Evolutionary conservation across 768 basidiomycete genomes (phyloP), one percentile per base, ranked within the genome.

Genomic region (Suillus americanus): DNA sequence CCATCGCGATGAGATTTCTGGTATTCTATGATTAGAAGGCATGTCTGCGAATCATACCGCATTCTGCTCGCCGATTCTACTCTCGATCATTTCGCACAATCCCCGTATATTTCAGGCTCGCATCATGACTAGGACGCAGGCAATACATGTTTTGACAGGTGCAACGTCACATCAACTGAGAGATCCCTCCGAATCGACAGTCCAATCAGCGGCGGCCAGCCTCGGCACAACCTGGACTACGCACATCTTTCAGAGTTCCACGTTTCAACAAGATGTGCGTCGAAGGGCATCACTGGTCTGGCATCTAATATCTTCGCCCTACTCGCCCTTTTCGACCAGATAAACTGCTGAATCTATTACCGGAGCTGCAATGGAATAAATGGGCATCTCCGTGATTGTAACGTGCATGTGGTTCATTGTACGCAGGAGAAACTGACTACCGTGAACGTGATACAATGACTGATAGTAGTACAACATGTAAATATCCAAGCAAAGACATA

Each of bases 1-100:
- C 72, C 18, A 80, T 80, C 33, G 78, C 79, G 65, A 35, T 74
- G 13, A 70, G 78, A 48, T 75, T 72, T 18, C 18, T 51, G 28
- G 51, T 53, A 20, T 53, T 53, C 30, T 53, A 33, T 53, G 51
- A 53, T 10, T 30, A 53, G 51, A 33, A 30, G 16, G 18, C 23
- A 14, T 51, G 18, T 51, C 18, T 16, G 25, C 13, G 13, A 25
- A 25, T 25, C 13, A 48, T 48, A 48, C 25, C 48, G 2, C 23
- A 5, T 48, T 10, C 10, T 23, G 14, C 48, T 48, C 45, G 10
- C 9, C 5, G 46, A 25, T 48, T 46, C 12, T 8, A 16, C 25
- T 50, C 48, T 50, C 2, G 14, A 28, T 18, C 50, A 28, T 28
- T 9, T 28, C 25, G 16, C 50, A 18, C 28, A 51, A 28, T 28